A percentile compares a stretch with the other conserved stretches of the same genome.
Conservation (phyloP, 306 rosid species). For the Dalbergia oliveri region DNA sequence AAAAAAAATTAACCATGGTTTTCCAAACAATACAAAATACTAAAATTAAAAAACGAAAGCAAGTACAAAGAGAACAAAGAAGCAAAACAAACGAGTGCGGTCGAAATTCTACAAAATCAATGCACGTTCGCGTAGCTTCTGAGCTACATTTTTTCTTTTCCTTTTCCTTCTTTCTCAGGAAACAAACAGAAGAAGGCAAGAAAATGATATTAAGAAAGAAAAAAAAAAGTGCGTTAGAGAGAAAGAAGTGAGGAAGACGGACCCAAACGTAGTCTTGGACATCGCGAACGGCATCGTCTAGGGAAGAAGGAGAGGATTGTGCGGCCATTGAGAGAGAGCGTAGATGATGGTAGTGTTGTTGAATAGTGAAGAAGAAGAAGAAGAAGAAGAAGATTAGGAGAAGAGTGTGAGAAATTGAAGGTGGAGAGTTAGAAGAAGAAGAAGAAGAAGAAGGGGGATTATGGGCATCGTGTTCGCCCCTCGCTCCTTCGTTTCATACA, state of each 20-base stretch:
- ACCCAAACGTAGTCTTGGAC: constrained; percentile 86
- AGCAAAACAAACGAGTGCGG: background rate
- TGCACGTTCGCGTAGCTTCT: background rate
- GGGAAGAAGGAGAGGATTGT: constrained; percentile 38
- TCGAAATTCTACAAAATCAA: constrained; percentile 8
- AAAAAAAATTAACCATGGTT: background rate
- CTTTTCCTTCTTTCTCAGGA: constrained; percentile 5
- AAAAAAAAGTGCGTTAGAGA: too few species aligned
- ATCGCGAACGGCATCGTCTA: constrained; percentile 58
- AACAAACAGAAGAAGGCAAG: background rate
- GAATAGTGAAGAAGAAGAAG: background rate
- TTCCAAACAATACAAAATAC: constrained; percentile 13
- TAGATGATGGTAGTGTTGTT: background rate
- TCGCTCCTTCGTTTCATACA: constrained; percentile 68
- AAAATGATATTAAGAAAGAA: background rate
- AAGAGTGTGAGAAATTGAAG: constrained; percentile 14
- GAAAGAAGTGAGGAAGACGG: constrained; percentile 16
- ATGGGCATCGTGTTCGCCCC: constrained; percentile 67
- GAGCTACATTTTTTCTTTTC: background rate
- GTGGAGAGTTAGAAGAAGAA: background rate
- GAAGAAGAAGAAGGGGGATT: background rate
- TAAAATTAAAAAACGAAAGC: background rate
- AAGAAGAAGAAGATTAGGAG: background rate
- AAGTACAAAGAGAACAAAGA: background rate
- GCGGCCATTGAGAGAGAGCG: constrained; percentile 56